These are phyloP conservation scores for Yamadazyma triangularis DNA, from an alignment of 1,139 yeast genomes.

Conservation along the genomic window DNA sequence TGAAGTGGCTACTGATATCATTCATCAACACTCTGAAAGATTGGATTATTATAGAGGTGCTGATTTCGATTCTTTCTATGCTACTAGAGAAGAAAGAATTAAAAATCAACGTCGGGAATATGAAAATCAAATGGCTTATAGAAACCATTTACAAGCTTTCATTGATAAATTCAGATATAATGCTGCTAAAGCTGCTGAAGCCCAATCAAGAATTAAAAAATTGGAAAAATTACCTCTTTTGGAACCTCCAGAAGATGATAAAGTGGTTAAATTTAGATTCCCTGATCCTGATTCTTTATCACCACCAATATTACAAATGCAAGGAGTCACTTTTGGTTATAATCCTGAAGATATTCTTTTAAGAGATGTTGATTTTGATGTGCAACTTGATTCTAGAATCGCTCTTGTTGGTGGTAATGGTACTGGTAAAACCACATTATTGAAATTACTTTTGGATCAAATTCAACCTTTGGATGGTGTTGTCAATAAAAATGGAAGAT, in stretches of 20 bases:
- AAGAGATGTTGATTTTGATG: constrained; percentile 78
- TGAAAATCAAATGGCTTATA: constrained; percentile 93
- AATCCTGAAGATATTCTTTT: constrained; percentile 56
- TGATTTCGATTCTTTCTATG: constrained; percentile 86
- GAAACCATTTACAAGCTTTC: constrained; percentile 88
- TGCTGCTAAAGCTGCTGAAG: constrained; percentile 96
- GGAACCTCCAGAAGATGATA: constrained; percentile 95
- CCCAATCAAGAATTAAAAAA: constrained; percentile 95
- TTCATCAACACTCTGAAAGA: constrained; percentile 95
- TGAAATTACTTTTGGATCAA: constrained; percentile 79
- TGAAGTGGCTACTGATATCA: constrained; percentile 97
- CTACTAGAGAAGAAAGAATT: constrained; percentile 92
- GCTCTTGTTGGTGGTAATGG: constrained; percentile 99
- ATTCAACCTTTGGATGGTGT: constrained; percentile 69
- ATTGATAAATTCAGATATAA: constrained; percentile 95
- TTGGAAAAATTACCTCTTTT: constrained; percentile 88
- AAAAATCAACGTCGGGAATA: constrained; percentile 92
- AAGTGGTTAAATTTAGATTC: constrained; percentile 77
- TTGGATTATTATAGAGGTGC: constrained; percentile 94
- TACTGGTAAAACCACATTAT: constrained; percentile 94
- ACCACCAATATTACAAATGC: constrained; percentile 90
- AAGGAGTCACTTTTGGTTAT: constrained; percentile 85
- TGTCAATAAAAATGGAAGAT: constrained; percentile 75
- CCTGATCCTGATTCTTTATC: constrained; percentile 93
- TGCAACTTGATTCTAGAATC: constrained; percentile 89